Evolutionary conservation across 495 filamentous ascomycete genomes (phyloP), one percentile per base, ranked within the genome.

Genomic region (Diplogelasinospora grovesii): DNA sequence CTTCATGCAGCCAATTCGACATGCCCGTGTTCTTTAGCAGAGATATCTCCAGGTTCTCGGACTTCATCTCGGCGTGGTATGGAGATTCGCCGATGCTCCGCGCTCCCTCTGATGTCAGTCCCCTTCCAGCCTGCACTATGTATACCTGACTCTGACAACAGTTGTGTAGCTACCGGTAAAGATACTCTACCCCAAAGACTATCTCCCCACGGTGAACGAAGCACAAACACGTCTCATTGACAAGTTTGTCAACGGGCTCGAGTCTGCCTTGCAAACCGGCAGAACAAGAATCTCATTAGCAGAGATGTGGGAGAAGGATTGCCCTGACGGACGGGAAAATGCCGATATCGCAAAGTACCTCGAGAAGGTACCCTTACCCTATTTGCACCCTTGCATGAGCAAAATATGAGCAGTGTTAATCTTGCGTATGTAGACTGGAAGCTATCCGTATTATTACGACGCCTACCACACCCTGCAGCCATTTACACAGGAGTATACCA

Each of bases 1-100:
- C n/a, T n/a, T n/a, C n/a, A n/a, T 2, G 19, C 32, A 36, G 32
- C 39, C 7, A 31, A 14, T 43, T 27, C 14, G 40, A 43, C 11
- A 35, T 43, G 29, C 29, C 14, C 8, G 27, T 31, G 8, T 43
- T 43, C 31, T 43, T 43, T 22, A 22, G 40, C 8, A 24, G 40
- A 14, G 29, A 34, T 15, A 15, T 41, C 10, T 41, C 27, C 11
- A 31, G 27, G 19, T 41, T 41, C 13, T 24, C 26, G 18, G 16
- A 41, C 4, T 41, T 41, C 39, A 33, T 33, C 27, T 21, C 19
- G 5, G 19, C 18, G 11, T 41, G 39, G 39, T 41, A 41, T 20
- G 28, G 39, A 9, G 19, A 41, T n/a, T 29, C 39, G 7, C 26
- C 26, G 9, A 41, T 29, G 27, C 39, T 33, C 8, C 35, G 35